Evolutionary conservation across 106 monocot genomes (phyloP), one percentile per base, ranked within the genome.

Genomic region (Allium sativum): DNA sequence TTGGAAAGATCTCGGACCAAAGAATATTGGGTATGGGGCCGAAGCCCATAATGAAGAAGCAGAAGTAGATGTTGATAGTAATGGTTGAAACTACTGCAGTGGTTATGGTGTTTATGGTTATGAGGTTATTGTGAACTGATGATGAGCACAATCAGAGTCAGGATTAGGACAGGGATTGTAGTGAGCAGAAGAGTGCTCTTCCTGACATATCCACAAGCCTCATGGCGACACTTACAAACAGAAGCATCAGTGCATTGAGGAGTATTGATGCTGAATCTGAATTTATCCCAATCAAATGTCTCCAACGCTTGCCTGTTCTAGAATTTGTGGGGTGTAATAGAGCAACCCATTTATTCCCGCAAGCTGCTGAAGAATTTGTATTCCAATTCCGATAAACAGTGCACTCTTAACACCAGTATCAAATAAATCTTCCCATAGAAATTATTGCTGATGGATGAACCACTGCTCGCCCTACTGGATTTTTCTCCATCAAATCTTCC

Each of bases 341-440:
- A 68, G 56, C 44, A 68, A 55, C 18, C 68, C 68, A 57, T 68
- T 68, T 68, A 68, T 68, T 14, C 68, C 68, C 13, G 68, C 68
- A 58, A 68, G 56, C 68, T 85, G 84, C 62, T 87, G 79, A 48
- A 87, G 79, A 43, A 87, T 73, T 74, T 87, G 82, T 12, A 87
- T 56, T 18, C 73, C 78, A 47, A 87, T 31, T 3, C 86, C 86
- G 40, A 79, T 72, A 45, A 87, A 21, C 48, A 87, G 61, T 18
- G 86, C 86, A 63, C 73, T 78, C 70, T 67, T 82, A 53, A 87
- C 86, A 52, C 86, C 86, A 7, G 78, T 62, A 70, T 79, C 82
- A 44, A 87, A 70, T 61, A 87, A 73, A 68, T 79, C 86, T 18
- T 72, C 42, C 82, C 76, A 87, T 79, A 46, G 55, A 67, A 70